Base-by-base conservation (phyloP, 305 asterid species). In the Fraxinus latifolia region DNA sequence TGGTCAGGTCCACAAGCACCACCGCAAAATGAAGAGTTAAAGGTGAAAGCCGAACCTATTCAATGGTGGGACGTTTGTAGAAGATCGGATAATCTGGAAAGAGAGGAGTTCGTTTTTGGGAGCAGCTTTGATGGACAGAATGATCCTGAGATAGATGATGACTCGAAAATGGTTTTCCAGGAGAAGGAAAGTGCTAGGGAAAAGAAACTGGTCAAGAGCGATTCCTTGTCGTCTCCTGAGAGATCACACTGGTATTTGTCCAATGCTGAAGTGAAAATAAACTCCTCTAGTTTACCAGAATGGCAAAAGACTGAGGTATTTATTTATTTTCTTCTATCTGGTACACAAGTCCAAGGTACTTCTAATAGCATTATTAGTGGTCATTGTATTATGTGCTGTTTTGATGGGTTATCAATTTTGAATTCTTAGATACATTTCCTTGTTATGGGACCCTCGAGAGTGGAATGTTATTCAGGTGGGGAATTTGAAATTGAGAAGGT, bases 31-130 rank as follows among this genome's bases (percentile, higher is more conserved):
- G 97, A 95, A 77, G 98, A 95, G 81, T 80, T 87, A 5, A 89
- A 95, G 82, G 95, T 96, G 82, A 96, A 89, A 90, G 93, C 91
- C 58, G 95, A 96, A 82, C 91, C 98, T 79, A 80, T 90, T 80
- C 98, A 91, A 79, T 95, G 98, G 95, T 96, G 99, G 99, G 98
- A 94, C 89, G 99, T 95, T 65, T 92, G 98, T 91, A 91, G 99
- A 84, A 91, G 96, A 87, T 90, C 90, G 84, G 98, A 96, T 88
- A 91, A 91, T 91, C 89, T 94, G 85, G 99, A 96, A 89, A 92
- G 94, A 78, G 98, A 92, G 91, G 99, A 92, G 87, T 84, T 88
- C 83, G 70, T 93, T 82, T 87, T 88, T 74, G 93, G 90, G 47
- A 86, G 90, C 82, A 77, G 90, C 74, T 86, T 87, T 55, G 92